Base-by-base conservation (phyloP, 2,329 filamentous ascomycete species). In the Fusarium humuli region DNA sequence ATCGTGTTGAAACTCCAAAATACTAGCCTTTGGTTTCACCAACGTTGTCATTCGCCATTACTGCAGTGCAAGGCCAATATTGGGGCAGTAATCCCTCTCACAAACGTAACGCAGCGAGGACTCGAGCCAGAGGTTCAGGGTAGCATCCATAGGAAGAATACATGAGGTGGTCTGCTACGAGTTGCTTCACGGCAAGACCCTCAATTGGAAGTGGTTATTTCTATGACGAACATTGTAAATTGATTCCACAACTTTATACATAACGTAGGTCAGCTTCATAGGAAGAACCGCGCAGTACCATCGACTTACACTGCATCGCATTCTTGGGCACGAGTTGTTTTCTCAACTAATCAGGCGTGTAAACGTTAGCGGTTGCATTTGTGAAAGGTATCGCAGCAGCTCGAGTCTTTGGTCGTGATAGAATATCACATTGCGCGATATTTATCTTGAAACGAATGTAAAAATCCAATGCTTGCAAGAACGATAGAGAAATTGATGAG, bases 41-140 rank as follows among this genome's bases (percentile, higher is more conserved):
- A 47, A 54, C 59, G 40, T 69, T 57, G 22, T 57, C 63, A 57
- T 50, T 48, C 47, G 29, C 48, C 46, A 55, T 48, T 54, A 49
- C 64, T 60, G 66, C 61, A 57, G 60, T 63, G 64, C 70, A 59
- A 65, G 56, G 29, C 16, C 53, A 55, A 57, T 34, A 44, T 49
- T 57, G 58, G 55, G 49, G 40, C 29, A 63, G 41, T 18, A 47
- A 29, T 40, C 22, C 52, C 23, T 55, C 37, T 42, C 34, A 29
- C 20, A 62, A 20, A 55, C 42, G 59, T 57, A 48, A 59, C 59
- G 60, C 49, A 50, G 37, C 20, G 20, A 41, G 34, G 40, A 44
- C 20, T 27, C 30, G 27, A 23, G 40, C 14, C 23, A 22, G 22
- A n/a, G 32, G 58, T 63, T 20, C 29, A 64, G 61, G 61, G 58